These are phyloP conservation scores for Huiozyma sinensis DNA, from an alignment of 805 yeast species.

Conservation along the genomic window DNA sequence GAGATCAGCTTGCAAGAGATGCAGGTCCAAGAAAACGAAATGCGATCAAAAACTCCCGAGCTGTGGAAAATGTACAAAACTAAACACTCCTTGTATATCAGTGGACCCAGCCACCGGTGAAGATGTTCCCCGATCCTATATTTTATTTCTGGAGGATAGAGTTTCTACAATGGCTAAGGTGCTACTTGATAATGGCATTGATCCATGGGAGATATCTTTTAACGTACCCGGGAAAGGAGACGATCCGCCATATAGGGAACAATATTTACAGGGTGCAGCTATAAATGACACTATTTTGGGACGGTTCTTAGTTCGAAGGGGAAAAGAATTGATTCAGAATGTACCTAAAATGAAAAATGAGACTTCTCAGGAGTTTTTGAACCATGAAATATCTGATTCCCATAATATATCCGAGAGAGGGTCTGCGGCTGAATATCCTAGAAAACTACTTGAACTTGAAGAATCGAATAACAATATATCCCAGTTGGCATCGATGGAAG, in stretches of 20 bases:
- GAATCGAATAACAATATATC: constrained; percentile 16
- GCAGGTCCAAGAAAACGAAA: constrained; percentile 57
- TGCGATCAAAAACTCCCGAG: constrained; percentile 51
- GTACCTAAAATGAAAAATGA: not conserved
- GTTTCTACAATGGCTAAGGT: constrained; percentile 45
- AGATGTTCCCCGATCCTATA: constrained; percentile 72
- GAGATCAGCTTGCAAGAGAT: constrained; percentile 78
- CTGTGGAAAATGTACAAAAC: constrained; percentile 46
- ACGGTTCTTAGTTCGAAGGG: constrained; percentile 19
- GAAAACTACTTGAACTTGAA: constrained; percentile 10
- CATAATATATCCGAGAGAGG: constrained; percentile 4
- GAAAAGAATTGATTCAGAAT: constrained; percentile 5
- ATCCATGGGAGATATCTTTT: constrained; percentile 18
- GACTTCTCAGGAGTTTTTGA: not conserved
- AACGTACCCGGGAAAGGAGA: constrained; percentile 18
- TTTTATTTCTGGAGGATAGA: constrained; percentile 59
- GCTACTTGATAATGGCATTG: constrained; percentile 35
- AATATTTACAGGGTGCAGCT: constrained; percentile 6
- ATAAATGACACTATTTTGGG: constrained; percentile 15
- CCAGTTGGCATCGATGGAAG: constrained; percentile 17
- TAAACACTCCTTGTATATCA: constrained; percentile 67
- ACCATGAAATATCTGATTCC: not conserved
- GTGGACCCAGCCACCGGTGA: constrained; percentile 83
- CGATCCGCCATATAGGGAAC: constrained; percentile 18
- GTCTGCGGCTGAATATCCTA: not conserved